Evolutionary conservation across 176 grass and related monocot species (phyloP), one percentile per base, ranked within the genome.

Genomic region (Aechmea fasciata): DNA sequence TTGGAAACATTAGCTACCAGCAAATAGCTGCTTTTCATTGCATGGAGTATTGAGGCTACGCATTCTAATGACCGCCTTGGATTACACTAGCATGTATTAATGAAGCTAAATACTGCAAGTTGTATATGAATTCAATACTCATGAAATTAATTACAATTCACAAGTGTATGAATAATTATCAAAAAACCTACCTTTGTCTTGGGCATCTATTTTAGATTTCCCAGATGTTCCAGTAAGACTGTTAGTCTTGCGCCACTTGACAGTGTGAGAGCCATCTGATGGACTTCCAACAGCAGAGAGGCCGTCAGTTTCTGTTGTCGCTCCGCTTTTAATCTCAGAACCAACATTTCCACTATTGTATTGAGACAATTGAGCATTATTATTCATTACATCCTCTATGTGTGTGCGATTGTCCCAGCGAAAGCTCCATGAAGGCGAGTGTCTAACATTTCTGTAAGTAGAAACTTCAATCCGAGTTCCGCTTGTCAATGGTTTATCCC

Each of bases 381-480:
- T 71, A 52, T 66, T 28, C 50, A 70, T 69, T 47, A 77, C 48
- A 68, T 87, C 88, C 71, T 81, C 81, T 81, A 87, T 91, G 73
- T 91, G 84, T 62, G 80, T 91, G 29, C 84, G 76, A 66, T 86
- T 79, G 80, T 86, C 83, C 80, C 83, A 86, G 48, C 80, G 78
- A 73, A 91, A 91, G 67, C 83, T 86, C 88, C 88, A 91, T 22
- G 88, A 81, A 17, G 83, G 88, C 0, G 88, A 91, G 63, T 83
- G 77, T 63, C 88, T 91, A 10, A 73, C 24, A 48, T 79, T 83
- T 59, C 80, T 83, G 51, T 67, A 78, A 61, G 62, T 63, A 49
- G 73, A 70, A 73, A 77, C 76, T 75, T 85, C 80, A 80, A 84
- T 65, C 54, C 69, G 69, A 75, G 66, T 14, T 22, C 65, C 28